phyloP scores from a whole-genome alignment of 495 filamentous ascomycete genomes.

The Penicillium turbatum region DNA sequence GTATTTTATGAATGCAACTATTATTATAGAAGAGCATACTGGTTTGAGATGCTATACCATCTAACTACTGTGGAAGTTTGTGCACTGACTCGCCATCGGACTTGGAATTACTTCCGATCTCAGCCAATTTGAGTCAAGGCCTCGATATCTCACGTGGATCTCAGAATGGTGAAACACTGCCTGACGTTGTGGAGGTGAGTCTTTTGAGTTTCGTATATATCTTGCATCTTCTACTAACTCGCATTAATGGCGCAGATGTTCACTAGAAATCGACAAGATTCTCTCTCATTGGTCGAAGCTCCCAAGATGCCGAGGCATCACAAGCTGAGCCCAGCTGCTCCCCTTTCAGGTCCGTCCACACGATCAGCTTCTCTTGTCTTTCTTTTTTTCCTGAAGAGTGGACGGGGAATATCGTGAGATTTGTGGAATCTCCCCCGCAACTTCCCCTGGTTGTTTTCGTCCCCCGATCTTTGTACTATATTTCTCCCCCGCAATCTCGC shows the following conservation, averaged over 20 bases:
- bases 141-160: no score
- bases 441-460: not conserved
- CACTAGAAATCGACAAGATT: not conserved
- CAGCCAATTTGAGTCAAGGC: not conserved
- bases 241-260: not conserved
- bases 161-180: no score
- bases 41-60: no score
- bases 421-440: not conserved
- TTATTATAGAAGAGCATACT: no score
- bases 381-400: not conserved
- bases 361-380: no score
- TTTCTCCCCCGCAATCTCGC: constrained; percentile 8
- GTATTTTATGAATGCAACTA: no score
- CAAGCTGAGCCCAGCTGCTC: constrained; percentile 6
- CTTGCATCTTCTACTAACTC: no score
- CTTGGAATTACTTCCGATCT: not conserved
- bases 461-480: not conserved
- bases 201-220: no score
- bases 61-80: no score
- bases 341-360: not conserved
- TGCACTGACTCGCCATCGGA: not conserved
- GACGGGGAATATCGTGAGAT: not conserved
- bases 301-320: constrained; percentile 21
- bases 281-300: constrained; percentile 9
- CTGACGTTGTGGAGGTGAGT: no score